Conservation (phyloP, 768 basidiomycete genomes). For the Phaffia australis region DNA sequence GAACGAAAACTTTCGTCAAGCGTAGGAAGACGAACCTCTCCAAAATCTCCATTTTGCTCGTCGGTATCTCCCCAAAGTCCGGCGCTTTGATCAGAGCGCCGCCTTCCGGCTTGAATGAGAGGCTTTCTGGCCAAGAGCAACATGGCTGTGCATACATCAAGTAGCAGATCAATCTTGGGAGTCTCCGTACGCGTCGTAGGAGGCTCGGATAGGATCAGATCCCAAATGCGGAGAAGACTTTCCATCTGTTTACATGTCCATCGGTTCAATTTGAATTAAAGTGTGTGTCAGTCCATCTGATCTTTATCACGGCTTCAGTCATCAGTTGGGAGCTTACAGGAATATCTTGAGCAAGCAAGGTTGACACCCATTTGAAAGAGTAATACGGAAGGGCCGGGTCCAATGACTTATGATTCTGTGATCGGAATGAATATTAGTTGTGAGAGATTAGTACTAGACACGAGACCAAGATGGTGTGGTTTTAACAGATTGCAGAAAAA, state of each 20-base stretch:
- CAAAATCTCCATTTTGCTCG: conserved; percentile 26
- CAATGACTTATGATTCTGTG: conserved; percentile 28
- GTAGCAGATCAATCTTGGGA: conserved; percentile 31
- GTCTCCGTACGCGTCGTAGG: conserved; percentile 15
- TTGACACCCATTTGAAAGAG: conserved; percentile 32
- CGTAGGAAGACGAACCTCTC: conserved; percentile 2
- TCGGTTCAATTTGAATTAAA: too few relatives aligned
- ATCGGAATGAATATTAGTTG: too few relatives aligned
- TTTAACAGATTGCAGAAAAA: not conserved
- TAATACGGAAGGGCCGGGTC: conserved; percentile 30
- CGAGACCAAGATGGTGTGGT: too few relatives aligned
- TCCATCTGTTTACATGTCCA: conserved; percentile 2
- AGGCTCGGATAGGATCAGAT: conserved; percentile 32
- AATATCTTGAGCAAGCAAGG: conserved; percentile 29
- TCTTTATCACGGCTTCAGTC: too few relatives aligned
- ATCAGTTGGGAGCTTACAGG: not conserved
- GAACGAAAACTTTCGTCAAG: conserved; percentile 23
- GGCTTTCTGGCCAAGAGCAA: conserved; percentile 27
- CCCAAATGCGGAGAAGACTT: conserved; percentile 31
- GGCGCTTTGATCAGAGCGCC: conserved; percentile 2
- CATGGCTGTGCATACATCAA: conserved; percentile 34
- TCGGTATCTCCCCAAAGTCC: conserved; percentile 31
- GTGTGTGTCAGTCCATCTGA: too few relatives aligned
- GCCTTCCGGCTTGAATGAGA: conserved; percentile 9
- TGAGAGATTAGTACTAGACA: not conserved